Percentiles rank a stretch among this genome's conserved stretches.
phyloP scores from a whole-genome alignment of 495 filamentous ascomycete species.

The Hypoxylon perforatum region DNA sequence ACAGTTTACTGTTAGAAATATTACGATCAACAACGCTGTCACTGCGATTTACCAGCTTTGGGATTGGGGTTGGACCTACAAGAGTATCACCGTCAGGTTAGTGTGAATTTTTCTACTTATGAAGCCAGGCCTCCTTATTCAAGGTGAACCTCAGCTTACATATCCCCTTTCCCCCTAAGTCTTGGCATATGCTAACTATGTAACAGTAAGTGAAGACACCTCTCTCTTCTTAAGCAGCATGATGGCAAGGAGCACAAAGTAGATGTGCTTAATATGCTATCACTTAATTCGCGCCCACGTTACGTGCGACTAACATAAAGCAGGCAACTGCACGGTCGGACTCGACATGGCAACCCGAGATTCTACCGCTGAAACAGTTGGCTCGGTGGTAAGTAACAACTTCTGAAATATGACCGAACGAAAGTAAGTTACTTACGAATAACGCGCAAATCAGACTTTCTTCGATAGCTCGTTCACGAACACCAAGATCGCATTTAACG shows the following conservation, averaged over 20 bases:
- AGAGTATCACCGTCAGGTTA: constrained; percentile 67
- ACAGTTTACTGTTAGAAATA: constrained; percentile 82
- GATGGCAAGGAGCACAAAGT: neutral
- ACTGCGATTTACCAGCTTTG: constrained; percentile 64
- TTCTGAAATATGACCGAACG: too few relatives aligned
- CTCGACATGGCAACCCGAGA: constrained; percentile 67
- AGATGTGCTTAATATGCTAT: neutral
- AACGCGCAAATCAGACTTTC: too few relatives aligned
- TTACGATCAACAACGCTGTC: constrained; percentile 68
- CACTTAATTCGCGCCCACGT: neutral
- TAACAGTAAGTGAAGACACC: constrained; percentile 15
- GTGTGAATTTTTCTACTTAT: constrained; percentile 9
- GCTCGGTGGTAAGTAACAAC: too few relatives aligned
- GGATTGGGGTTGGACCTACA: constrained; percentile 73
- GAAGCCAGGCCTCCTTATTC: neutral
- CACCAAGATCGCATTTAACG: constrained; percentile 64
- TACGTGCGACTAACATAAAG: neutral
- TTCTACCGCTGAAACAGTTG: constrained; percentile 64
- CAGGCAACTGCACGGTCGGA: constrained; percentile 69
- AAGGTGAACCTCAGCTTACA: neutral
- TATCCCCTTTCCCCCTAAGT: neutral
- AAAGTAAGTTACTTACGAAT: too few relatives aligned
- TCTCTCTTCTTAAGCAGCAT: neutral
- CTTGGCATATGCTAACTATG: constrained; percentile 7
- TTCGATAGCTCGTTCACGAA: constrained; percentile 81